These are phyloP conservation scores for Trypanosoma mega DNA, from an alignment of 208 protist genomes.

Conservation along the genomic window DNA sequence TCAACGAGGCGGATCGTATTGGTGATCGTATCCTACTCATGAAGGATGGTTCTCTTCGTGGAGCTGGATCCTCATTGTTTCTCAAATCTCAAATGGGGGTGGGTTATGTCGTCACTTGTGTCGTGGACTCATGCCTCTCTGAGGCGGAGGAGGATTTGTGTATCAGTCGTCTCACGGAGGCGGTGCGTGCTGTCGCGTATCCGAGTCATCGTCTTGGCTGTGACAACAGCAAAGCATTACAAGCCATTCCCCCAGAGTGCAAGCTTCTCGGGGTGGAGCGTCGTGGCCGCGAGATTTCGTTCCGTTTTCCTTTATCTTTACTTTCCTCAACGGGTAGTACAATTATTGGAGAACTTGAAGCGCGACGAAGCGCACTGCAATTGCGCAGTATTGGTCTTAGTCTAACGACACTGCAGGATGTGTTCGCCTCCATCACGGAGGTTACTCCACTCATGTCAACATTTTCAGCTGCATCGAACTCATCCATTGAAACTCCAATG, in stretches of 20 bases:
- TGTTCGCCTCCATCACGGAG: constrained; percentile 60
- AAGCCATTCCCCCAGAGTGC: constrained; percentile 25
- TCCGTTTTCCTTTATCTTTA: constrained; percentile 63
- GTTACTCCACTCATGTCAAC: constrained; percentile 16
- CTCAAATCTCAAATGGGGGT: constrained; percentile 77
- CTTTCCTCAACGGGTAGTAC: constrained; percentile 36
- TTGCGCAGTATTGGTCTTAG: constrained; percentile 61
- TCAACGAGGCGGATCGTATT: constrained; percentile 97
- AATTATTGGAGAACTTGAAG: constrained; percentile 52
- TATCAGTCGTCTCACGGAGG: constrained; percentile 43
- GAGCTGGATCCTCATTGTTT: constrained; percentile 66
- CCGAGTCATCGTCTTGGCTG: constrained; percentile 14
- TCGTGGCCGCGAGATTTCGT: constrained; percentile 68
- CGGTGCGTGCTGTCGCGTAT: constrained; percentile 52
- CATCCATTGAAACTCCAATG: not conserved
- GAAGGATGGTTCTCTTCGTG: constrained; percentile 60
- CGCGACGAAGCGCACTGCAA: constrained; percentile 31
- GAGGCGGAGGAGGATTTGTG: constrained; percentile 39
- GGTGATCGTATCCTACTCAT: constrained; percentile 94
- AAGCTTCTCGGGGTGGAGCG: constrained; percentile 58
- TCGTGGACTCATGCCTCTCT: constrained; percentile 46
- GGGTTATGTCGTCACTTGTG: constrained; percentile 73
- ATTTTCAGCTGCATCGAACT: not conserved
- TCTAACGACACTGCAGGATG: constrained; percentile 82
- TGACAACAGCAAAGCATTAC: constrained; percentile 14